Conservation (phyloP, 331 rosid species). For the Cydonia oblonga region DNA sequence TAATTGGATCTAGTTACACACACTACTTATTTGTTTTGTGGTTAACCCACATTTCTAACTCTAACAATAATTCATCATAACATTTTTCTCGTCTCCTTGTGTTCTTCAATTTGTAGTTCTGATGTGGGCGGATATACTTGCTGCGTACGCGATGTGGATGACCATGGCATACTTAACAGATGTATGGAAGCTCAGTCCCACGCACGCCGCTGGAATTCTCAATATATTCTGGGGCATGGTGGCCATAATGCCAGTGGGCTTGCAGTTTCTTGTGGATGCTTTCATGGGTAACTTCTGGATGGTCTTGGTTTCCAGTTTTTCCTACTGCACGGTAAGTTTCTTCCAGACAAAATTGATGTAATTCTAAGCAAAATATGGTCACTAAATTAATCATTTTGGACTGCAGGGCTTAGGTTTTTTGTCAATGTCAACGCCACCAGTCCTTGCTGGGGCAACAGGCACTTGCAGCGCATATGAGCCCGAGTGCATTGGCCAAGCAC, state of each 20-base stretch:
- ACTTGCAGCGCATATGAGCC: slow-evolving; percentile 8
- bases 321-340: slow-evolving; percentile 8
- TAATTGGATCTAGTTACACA: not conserved
- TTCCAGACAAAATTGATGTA: not conserved
- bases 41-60: not conserved
- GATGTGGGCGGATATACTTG: slow-evolving; percentile 10
- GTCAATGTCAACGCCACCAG: slow-evolving; percentile 21
- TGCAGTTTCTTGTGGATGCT: slow-evolving; percentile 10
- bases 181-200: slow-evolving; percentile 9
- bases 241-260: slow-evolving; percentile 4
- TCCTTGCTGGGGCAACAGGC: not conserved
- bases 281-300: slow-evolving; percentile 8
- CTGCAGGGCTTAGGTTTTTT: slow-evolving; percentile 13
- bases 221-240: slow-evolving; percentile 9
- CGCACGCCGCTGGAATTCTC: slow-evolving; percentile 12
- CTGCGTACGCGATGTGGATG: not conserved
- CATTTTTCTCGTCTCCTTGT: not conserved
- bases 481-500: slow-evolving; percentile 2
- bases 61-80: not conserved
- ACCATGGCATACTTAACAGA: slow-evolving; percentile 16
- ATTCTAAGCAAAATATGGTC: not conserved
- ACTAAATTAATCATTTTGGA: not conserved
- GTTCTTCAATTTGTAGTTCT: not conserved
- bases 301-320: slow-evolving; percentile 9
- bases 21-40: not conserved